These are phyloP conservation scores for Trypanosoma congolense DNA, from an alignment of 208 protist genomes.

Conservation along the genomic window DNA sequence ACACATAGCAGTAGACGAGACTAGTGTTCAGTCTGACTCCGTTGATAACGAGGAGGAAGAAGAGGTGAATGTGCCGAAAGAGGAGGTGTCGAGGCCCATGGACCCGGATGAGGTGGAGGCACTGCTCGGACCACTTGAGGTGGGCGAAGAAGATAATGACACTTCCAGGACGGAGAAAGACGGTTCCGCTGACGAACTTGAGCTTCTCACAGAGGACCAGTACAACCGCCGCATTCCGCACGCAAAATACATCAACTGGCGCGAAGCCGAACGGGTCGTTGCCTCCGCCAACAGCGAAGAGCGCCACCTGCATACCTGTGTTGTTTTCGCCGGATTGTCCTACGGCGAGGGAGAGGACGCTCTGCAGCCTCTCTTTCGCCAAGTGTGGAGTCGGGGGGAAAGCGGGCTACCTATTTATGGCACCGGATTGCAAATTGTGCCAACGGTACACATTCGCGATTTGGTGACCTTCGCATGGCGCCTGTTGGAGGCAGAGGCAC, in stretches of 20 bases:
- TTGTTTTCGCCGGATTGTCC: constrained; percentile 83
- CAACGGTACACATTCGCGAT: constrained; percentile 91
- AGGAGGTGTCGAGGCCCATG: constrained; percentile 34
- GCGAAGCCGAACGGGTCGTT: constrained; percentile 90
- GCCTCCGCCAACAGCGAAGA: constrained; percentile 68
- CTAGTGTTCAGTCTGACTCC: constrained; percentile 17
- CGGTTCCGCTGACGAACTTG: constrained; percentile 17
- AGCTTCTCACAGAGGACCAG: constrained; percentile 90
- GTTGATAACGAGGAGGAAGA: constrained; percentile 30
- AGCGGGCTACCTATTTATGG: constrained; percentile 82
- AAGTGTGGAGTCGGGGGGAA: constrained; percentile 70
- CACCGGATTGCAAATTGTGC: constrained; percentile 79
- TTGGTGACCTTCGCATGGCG: constrained; percentile 78
- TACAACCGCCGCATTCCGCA: constrained; percentile 91
- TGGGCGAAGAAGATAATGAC: not conserved
- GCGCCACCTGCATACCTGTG: constrained; percentile 78
- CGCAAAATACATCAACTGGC: constrained; percentile 86
- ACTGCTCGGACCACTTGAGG: constrained; percentile 19
- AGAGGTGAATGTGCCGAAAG: constrained; percentile 14
- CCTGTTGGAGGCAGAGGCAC: constrained; percentile 45
- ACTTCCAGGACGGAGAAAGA: constrained; percentile 3
- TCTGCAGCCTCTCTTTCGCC: constrained; percentile 85
- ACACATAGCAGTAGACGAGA: constrained; percentile 12
- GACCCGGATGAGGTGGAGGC: constrained; percentile 27
- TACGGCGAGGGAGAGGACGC: constrained; percentile 90